Evolutionary conservation across 2,329 filamentous ascomycete species (phyloP), one percentile per base, ranked within the genome.

Genomic region (Penicillium sp.): DNA sequence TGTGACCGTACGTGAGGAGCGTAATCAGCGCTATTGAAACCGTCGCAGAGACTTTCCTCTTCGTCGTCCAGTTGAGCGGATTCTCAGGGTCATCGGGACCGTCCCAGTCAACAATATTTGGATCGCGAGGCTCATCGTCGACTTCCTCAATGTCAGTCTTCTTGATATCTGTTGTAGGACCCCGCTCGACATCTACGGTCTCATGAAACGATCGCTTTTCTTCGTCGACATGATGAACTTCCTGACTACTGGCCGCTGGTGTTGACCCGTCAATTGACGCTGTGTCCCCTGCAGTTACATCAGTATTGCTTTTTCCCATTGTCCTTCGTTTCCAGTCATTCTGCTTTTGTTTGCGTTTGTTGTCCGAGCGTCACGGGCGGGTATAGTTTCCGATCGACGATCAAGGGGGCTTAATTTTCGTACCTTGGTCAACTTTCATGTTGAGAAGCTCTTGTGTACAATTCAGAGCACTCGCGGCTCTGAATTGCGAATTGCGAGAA

Each of bases 31-130:
- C 81, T 2, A 87, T 76, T 1, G 84, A 69, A 2, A 67, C 66
- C 2, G 85, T 74, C 31, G 80, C 79, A 1, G 75, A 65, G 66
- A 79, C 79, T 69, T 84, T 85, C 63, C 76, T 77, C 10, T 58
- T 61, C 20, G 47, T 50, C 1, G 61, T 63, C 66, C 66, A 68
- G 43, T 68, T 68, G 0, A 66, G 48, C 6, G 66, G 66, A 20
- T 68, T 68, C 14, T 65, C 65, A 0, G 82, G 82, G 56, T 88
- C 86, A 56, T 84, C 73, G 0, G 82, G 80, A 0, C 83, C 81
- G 63, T 88, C 84, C 84, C 86, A 90, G 59, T 81, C 82, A 12
- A 89, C 82, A 12, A 85, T 73, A 60, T 84, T 81, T 1, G 81
- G 78, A 62, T 84, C 64, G 8, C 42, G 38, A 4, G 58, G 10